These are phyloP conservation scores for Oryza australiensis DNA, from an alignment of 176 grass and related monocot species.

Conservation along the genomic window DNA sequence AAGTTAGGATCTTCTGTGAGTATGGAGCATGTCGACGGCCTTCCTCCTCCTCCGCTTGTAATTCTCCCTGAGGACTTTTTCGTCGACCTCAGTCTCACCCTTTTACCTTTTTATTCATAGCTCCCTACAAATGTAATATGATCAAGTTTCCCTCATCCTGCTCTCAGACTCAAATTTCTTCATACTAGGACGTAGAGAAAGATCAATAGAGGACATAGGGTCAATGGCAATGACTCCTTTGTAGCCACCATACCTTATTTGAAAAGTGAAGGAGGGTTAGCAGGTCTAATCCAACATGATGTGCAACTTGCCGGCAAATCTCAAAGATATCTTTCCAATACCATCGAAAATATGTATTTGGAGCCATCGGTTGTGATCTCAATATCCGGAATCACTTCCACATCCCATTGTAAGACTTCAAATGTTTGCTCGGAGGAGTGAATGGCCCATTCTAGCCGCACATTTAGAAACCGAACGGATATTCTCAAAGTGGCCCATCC, in stretches of 20 bases:
- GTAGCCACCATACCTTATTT: slow-evolving; percentile 93
- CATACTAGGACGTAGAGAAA: slow-evolving; percentile 90
- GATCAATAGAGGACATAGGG: slow-evolving; percentile 46
- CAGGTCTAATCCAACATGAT: slow-evolving; percentile 56
- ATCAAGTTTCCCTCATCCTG: too few species aligned
- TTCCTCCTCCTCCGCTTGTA: too few species aligned
- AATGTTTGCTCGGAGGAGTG: slow-evolving; percentile 77
- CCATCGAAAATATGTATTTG: slow-evolving; percentile 94
- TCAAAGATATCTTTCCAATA: slow-evolving; percentile 76
- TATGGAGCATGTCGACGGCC: too few species aligned
- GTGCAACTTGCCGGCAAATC: slow-evolving; percentile 64
- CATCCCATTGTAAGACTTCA: slow-evolving; percentile 47
- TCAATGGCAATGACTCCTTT: slow-evolving; percentile 91
- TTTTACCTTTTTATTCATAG: too few species aligned
- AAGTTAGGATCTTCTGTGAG: too few species aligned
- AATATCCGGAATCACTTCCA: slow-evolving; percentile 79
- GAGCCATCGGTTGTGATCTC: slow-evolving; percentile 69
- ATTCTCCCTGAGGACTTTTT: too few species aligned
- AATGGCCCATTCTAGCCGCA: slow-evolving; percentile 99
- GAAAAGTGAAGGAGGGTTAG: slow-evolving; percentile 78
- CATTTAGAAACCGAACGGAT: slow-evolving; percentile 91
- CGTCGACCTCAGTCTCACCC: too few species aligned
- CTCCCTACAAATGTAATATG: too few species aligned
- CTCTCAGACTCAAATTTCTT: slow-evolving; percentile 88
- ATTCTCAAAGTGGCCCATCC: slow-evolving; percentile 84